Conservation (phyloP, 2,329 filamentous ascomycete species). For the Tolypocladium cylindrosporum region DNA sequence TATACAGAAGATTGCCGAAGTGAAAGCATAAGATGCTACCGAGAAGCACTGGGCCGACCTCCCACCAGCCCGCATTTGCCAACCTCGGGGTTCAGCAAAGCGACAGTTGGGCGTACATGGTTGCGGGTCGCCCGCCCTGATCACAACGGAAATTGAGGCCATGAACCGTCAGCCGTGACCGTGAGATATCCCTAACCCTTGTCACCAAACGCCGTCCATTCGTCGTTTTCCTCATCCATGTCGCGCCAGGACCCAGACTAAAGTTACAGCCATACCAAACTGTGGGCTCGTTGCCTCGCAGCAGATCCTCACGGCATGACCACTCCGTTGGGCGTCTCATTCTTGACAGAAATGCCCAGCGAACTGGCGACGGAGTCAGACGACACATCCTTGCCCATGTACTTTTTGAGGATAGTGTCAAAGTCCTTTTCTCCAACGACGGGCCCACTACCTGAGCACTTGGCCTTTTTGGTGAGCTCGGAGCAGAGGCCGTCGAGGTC, state of each 20-base stretch:
- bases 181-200: background rate
- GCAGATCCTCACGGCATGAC: conserved; percentile 2
- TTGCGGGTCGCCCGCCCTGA: background rate
- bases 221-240: background rate
- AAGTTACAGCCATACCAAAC: too few species aligned
- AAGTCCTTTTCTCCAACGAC: conserved; percentile 87
- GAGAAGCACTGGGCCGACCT: background rate
- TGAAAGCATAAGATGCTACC: background rate
- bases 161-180: background rate
- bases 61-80: background rate
- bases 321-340: conserved; percentile 10
- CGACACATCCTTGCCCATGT: conserved; percentile 36
- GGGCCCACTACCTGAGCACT: conserved; percentile 83
- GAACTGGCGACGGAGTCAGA: conserved; percentile 21
- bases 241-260: background rate
- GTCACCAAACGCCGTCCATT: background rate
- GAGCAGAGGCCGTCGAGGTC: conserved; percentile 89
- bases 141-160: background rate
- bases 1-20: background rate
- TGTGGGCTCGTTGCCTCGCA: background rate
- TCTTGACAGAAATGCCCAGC: conserved; percentile 50
- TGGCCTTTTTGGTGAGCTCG: conserved; percentile 89
- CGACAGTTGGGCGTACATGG: background rate
- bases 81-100: background rate
- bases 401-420: conserved; percentile 63